A percentile compares a stretch with the other conserved stretches of the same genome.
These are phyloP conservation scores for Microbotryum violaceum DNA, from an alignment of 1,284 basidiomycete genomes.

Conservation along the genomic window DNA sequence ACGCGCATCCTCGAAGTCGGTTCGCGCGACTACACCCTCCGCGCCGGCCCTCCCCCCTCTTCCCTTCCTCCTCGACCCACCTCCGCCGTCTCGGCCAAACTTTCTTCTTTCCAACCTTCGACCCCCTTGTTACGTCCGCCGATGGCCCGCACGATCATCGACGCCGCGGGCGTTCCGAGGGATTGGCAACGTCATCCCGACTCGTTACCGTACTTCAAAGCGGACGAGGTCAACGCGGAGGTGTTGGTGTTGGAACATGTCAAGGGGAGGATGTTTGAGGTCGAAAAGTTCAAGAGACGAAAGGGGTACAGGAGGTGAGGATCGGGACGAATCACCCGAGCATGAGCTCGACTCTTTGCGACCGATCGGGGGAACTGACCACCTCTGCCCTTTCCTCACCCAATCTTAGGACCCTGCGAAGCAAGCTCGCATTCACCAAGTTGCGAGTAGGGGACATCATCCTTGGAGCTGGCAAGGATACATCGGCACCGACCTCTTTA, in stretches of 20 bases:
- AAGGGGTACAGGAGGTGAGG: constrained; percentile 68
- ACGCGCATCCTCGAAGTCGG: constrained; percentile 89
- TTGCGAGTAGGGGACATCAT: constrained; percentile 67
- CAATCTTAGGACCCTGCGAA: constrained; percentile 13
- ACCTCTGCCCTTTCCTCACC: not conserved
- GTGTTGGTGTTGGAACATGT: constrained; percentile 95
- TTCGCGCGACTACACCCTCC: constrained; percentile 86
- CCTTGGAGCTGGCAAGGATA: constrained; percentile 17
- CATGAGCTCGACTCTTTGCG: too few relatives aligned
- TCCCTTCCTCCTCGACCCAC: not conserved
- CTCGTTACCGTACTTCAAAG: constrained; percentile 38
- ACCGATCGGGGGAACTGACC: not conserved
- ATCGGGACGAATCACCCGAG: too few relatives aligned
- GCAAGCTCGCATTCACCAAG: constrained; percentile 30
- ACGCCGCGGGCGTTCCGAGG: constrained; percentile 17
- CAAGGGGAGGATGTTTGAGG: constrained; percentile 80
- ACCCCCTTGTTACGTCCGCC: constrained; percentile 48
- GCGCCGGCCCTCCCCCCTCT: constrained; percentile 42
- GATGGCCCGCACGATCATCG: constrained; percentile 6
- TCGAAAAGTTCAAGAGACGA: constrained; percentile 93
- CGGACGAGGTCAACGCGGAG: constrained; percentile 60
- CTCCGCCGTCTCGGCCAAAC: constrained; percentile 4
- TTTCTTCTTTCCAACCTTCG: constrained; percentile 37
- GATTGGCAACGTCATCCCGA: constrained; percentile 33
- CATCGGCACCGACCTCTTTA: not conserved